Base-by-base conservation (phyloP, 768 basidiomycete genomes). In the Trametes elegans region DNA sequence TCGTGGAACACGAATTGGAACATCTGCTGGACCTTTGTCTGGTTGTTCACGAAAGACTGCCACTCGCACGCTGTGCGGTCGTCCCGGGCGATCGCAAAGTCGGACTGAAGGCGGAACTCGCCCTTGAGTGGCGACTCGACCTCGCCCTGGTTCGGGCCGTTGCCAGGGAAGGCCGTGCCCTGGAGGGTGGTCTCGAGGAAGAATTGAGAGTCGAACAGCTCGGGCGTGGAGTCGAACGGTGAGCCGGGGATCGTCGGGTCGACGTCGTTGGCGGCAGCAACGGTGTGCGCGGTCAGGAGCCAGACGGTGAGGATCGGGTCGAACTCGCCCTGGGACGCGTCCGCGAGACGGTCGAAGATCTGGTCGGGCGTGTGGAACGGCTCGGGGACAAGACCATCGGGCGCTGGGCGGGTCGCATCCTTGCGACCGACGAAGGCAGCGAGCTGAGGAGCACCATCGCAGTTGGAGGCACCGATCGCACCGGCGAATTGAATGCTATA, bases 401-500 rank as follows among this genome's bases (percentile, higher is more conserved):
- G 61, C n/a, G 64, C 64, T 14, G 64, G 61, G 8, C 42, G 53
- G 31, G 61, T 59, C 1, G 64, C 61, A 28, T 54, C 54, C 32
- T 44, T 26, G 39, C 54, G 60, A 32, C 75, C 75, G 31, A 72
- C 63, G 21, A 75, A 64, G 61, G 75, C 75, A 44, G 65, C 61
- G 2, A 75, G 62, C 5, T 63, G 68, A 18, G 75, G 75, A 43
- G 71, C 73, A 52, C 74, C 75, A 14, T 71, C 66, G 43, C 59
- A 60, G 55, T 60, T 60, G 23, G 39, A 49, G 28, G 53, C 50
- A 18, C 53, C 59, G 23, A 60, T 29, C 11, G 59, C 59, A 18
- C 59, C 59, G 4, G 59, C 59, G 47, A 60, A 49, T 41, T 56
- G 55, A 18, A 56, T 49, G 34, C 50, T 52, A 7, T 11, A 27